Evolutionary conservation across 148 eudicot species (phyloP), one percentile per base, ranked within the genome.

Genomic region (Polygonum maritimum): DNA sequence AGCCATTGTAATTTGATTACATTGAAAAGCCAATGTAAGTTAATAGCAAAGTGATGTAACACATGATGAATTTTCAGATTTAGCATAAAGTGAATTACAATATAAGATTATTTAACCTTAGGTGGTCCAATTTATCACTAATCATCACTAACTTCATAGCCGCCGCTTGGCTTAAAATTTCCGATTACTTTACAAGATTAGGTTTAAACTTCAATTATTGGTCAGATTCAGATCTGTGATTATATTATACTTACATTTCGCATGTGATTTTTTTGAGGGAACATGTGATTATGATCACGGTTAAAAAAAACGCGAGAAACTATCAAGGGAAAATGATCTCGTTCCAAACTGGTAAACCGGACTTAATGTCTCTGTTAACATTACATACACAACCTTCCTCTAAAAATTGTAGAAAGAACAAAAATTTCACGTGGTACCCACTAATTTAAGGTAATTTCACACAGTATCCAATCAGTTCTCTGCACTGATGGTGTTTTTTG

Each of bases 401-500:
- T n/a, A n/a, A n/a, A n/a, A n/a, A n/a, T n/a, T n/a, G n/a, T n/a
- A n/a, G n/a, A n/a, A n/a, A n/a, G n/a, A n/a, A n/a, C n/a, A n/a
- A n/a, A n/a, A n/a, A n/a, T n/a, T n/a, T n/a, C n/a, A n/a, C n/a
- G n/a, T n/a, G n/a, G n/a, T n/a, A n/a, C n/a, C n/a, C n/a, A n/a
- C n/a, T n/a, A n/a, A n/a, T n/a, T n/a, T n/a, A n/a, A n/a, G n/a
- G n/a, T n/a, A n/a, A n/a, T n/a, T n/a, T n/a, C n/a, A n/a, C n/a
- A n/a, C n/a, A n/a, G n/a, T n/a, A n/a, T n/a, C n/a, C n/a, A n/a
- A n/a, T n/a, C n/a, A n/a, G 77, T 85, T 85, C 76, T 57, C 85
- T 14, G 88, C 87, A 85, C 87, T 83, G 71, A 49, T 91, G 44
- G 69, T 87, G n/a, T n/a, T 48, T 81, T 89, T 47, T 80, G 89